A percentile compares a stretch with the other conserved stretches of the same genome.
These are phyloP conservation scores for Cladophialophora psammophila DNA, from an alignment of 2,329 filamentous ascomycete genomes.

Conservation along the genomic window DNA sequence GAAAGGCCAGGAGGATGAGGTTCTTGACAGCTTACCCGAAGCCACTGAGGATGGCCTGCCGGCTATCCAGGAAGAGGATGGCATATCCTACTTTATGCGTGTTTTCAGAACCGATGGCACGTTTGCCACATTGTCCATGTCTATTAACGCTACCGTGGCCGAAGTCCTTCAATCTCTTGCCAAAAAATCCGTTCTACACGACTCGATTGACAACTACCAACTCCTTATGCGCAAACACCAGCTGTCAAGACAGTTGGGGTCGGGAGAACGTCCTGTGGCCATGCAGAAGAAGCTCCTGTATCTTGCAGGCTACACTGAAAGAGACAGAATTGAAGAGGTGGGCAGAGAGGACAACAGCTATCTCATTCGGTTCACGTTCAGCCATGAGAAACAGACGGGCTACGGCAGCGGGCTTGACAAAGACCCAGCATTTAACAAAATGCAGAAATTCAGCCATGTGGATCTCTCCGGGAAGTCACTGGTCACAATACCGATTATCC, in stretches of 20 bases:
- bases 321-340: conserved; percentile 88
- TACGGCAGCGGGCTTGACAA: conserved; percentile 74
- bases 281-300: conserved; percentile 92
- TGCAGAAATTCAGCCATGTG: conserved; percentile 92
- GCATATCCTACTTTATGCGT: conserved; percentile 84
- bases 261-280: conserved; percentile 80
- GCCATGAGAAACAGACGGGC: conserved; percentile 86
- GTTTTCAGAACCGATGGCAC: conserved; percentile 94
- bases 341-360: conserved; percentile 98
- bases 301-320: conserved; percentile 87
- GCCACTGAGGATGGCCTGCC: conserved; percentile 70
- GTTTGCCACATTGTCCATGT: conserved; percentile 88
- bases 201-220: conserved; percentile 91
- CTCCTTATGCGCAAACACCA: conserved; percentile 95
- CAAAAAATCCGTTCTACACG: conserved; percentile 91
- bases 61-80: conserved; percentile 76
- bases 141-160: conserved; percentile 80
- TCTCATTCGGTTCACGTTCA: conserved; percentile 92
- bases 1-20: conserved; percentile 62
- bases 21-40: conserved; percentile 46
- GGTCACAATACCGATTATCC: conserved; percentile 89
- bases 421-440: conserved; percentile 80
- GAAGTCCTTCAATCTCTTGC: conserved; percentile 90
- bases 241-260: conserved; percentile 78
- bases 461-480: conserved; percentile 89